These are phyloP conservation scores for Thermothelomyces thermophilus DNA, from an alignment of 2,329 filamentous ascomycete genomes.

Conservation along the genomic window DNA sequence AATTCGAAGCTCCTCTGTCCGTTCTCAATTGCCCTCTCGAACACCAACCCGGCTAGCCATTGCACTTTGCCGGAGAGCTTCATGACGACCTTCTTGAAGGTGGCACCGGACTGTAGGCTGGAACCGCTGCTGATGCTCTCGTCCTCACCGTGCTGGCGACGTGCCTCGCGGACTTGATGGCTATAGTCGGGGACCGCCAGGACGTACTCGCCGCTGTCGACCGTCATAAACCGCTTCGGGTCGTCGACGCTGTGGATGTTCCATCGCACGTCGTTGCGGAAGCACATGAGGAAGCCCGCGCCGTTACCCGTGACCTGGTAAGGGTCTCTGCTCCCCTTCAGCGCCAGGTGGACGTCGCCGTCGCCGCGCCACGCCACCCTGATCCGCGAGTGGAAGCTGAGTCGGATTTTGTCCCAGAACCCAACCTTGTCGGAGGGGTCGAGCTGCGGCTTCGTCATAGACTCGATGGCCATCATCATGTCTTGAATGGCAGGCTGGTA, in stretches of 20 bases:
- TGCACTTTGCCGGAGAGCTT: conserved; percentile 94
- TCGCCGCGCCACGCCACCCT: conserved; percentile 89
- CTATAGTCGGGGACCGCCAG: conserved; percentile 92
- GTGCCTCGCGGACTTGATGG: conserved; percentile 68
- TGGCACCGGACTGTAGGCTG: conserved; percentile 63
- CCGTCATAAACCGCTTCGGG: conserved; percentile 87
- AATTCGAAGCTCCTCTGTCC: conserved; percentile 79
- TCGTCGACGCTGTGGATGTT: conserved; percentile 79
- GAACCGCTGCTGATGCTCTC: conserved; percentile 57
- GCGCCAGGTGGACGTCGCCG: conserved; percentile 85
- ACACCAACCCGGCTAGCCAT: conserved; percentile 85
- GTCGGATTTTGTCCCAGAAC: conserved; percentile 97
- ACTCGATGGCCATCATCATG: conserved; percentile 99
- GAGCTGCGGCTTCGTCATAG: conserved; percentile 90
- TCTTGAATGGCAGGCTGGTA: conserved; percentile 98
- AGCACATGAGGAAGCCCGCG: conserved; percentile 96
- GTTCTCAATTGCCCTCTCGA: conserved; percentile 72
- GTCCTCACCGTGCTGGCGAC: conserved; percentile 43
- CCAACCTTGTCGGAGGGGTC: conserved; percentile 91
- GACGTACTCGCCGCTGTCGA: conserved; percentile 92
- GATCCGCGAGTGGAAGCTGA: conserved; percentile 89
- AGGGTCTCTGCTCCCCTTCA: conserved; percentile 89
- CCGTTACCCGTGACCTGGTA: conserved; percentile 90
- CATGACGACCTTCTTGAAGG: conserved; percentile 98
- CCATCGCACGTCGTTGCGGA: conserved; percentile 89